Conservation (phyloP, 257 asterid genomes). For the Echites panduratus region DNA sequence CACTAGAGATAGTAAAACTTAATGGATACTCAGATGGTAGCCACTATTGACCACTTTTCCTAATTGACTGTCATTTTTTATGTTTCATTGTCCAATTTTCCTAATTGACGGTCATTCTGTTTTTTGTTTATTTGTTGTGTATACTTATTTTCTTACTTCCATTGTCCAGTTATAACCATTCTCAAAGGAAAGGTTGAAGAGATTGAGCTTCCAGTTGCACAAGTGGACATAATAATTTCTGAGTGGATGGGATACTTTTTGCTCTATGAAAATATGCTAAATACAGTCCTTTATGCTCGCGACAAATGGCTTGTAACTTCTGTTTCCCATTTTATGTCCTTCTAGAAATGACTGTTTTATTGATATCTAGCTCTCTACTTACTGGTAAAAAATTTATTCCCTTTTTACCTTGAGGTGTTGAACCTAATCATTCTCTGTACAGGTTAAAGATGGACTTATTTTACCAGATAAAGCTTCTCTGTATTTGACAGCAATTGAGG, state of each 20-base stretch:
- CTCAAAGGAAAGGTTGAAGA: conserved; percentile 96
- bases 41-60: conserved; percentile 8
- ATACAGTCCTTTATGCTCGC: conserved; percentile 88
- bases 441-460: conserved; percentile 72
- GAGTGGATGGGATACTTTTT: conserved; percentile 99
- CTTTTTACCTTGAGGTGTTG: too few species aligned
- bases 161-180: conserved; percentile 64
- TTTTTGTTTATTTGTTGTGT: conserved; percentile 10
- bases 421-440: conserved; percentile 8
- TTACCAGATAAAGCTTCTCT: conserved; percentile 92
- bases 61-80: conserved; percentile 6
- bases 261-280: conserved; percentile 85
- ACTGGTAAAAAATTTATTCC: neutral
- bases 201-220: conserved; percentile 87
- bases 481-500: conserved; percentile 88
- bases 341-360: neutral
- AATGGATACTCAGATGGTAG: conserved; percentile 79
- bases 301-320: conserved; percentile 87
- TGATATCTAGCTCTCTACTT: neutral
- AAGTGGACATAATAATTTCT: conserved; percentile 88
- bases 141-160: conserved; percentile 11
- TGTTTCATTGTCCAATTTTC: conserved; percentile 5
- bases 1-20: conserved; percentile 64
- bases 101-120: conserved; percentile 1
- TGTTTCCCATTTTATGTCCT: neutral